Conservation (phyloP, 768 basidiomycete genomes). For the Aureoboletus auriporus region DNA sequence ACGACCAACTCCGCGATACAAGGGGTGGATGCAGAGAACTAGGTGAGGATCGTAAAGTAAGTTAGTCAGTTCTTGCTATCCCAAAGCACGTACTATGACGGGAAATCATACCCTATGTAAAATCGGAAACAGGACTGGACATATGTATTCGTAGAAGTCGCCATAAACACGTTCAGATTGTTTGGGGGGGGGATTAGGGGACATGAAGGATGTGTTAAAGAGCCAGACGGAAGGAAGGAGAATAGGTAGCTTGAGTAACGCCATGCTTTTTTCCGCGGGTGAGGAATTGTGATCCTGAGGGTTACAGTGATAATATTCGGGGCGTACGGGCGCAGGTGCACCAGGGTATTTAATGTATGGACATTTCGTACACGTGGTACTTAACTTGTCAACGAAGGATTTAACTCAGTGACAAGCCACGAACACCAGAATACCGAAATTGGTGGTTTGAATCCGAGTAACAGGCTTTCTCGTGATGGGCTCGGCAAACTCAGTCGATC, state of each 20-base stretch:
- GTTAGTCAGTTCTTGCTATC: constrained; percentile 2
- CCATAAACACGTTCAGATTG: constrained; percentile 16
- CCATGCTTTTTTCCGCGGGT: constrained; percentile 10
- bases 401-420: too few relatives aligned
- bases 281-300: background rate
- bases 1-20: constrained; percentile 27
- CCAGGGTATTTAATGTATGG: background rate
- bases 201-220: constrained; percentile 24
- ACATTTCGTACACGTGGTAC: constrained; percentile 14
- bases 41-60: background rate
- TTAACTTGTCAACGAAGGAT: too few relatives aligned
- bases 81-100: background rate
- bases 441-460: background rate
- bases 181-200: constrained; percentile 19
- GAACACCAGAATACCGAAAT: background rate
- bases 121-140: constrained; percentile 18
- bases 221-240: constrained; percentile 25
- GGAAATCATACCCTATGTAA: constrained; percentile 19
- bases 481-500: background rate
- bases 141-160: constrained; percentile 21
- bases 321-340: too few relatives aligned
- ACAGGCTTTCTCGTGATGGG: background rate
- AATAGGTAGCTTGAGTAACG: constrained; percentile 16
- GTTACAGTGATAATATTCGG: too few relatives aligned
- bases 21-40: constrained; percentile 27